phyloP scores from a whole-genome alignment of 192 early-diverging fungal species.

The Entomortierella lignicola region DNA sequence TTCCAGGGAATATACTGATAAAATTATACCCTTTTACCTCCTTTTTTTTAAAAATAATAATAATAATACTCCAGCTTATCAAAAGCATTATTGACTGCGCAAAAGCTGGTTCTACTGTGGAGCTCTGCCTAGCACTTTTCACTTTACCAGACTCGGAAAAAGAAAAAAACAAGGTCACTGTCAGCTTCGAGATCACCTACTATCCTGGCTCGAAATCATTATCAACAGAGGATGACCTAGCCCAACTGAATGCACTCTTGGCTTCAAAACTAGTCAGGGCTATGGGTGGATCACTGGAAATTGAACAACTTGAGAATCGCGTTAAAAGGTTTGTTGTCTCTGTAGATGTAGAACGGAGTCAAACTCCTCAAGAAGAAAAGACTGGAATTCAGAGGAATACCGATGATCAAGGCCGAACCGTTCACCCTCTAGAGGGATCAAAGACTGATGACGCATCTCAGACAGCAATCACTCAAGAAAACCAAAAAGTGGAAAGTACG shows the following conservation, averaged over 20 bases:
- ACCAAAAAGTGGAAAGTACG: constrained; percentile 30
- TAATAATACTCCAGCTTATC: constrained; percentile 52
- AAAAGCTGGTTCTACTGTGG: constrained; percentile 61
- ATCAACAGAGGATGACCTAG: constrained; percentile 24
- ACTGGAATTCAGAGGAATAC: neutral
- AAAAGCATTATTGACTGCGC: constrained; percentile 62
- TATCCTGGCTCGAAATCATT: constrained; percentile 25
- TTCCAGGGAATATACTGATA: too few species aligned
- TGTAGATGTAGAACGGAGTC: constrained; percentile 42
- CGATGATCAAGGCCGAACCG: constrained; percentile 16
- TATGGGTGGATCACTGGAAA: constrained; percentile 50
- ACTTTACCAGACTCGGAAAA: constrained; percentile 8
- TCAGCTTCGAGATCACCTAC: constrained; percentile 55
- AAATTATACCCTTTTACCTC: too few species aligned
- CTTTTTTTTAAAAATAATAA: neutral
- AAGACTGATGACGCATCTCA: constrained; percentile 20
- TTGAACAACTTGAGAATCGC: constrained; percentile 16
- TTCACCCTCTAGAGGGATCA: constrained; percentile 32
- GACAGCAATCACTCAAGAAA: neutral
- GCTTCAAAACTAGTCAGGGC: constrained; percentile 50
- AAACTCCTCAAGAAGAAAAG: constrained; percentile 32
- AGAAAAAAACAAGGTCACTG: constrained; percentile 48
- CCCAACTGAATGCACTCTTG: constrained; percentile 42
- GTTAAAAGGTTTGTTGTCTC: constrained; percentile 43
- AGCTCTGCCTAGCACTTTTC: constrained; percentile 60